Evolutionary conservation across 1,284 basidiomycete genomes (phyloP), one percentile per base, ranked within the genome.

Genomic region (Microbotryum silenes-acaulis): DNA sequence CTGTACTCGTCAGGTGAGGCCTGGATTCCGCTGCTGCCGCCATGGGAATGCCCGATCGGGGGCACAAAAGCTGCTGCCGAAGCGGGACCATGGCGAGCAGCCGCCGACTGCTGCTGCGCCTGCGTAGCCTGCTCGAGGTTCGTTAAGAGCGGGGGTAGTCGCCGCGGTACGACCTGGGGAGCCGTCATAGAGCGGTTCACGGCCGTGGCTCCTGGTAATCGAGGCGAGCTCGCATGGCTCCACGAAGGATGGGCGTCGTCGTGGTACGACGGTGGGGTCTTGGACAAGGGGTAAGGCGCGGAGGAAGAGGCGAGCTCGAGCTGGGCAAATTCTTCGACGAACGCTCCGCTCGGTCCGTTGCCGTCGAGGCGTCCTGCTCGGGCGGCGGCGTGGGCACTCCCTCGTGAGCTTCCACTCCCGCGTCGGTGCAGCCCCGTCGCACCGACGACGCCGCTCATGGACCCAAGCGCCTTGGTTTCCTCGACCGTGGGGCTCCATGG

Each of bases 1-100:
- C 29, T 20, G 23, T 47, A 21, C 14, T 47, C 23, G 44, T 33
- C 29, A 33, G 23, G 37, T 45, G 53, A 33, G 45, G 60, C 29
- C 31, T 37, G 58, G 48, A 21, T 44, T 33, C 31, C n/a, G 14
- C 18, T 23, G 6, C 20, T 59, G 51, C 23, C 21, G 51, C 23
- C 27, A 49, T 74, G 72, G 27, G 77, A 77, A 69, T 81, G 81
- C 1, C 81, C 81, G 56, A 82, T 80, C 42, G 78, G 77, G 3
- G 78, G 78, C 6, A 78, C 78, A 69, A 78, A 80, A 7, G 78
- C 76, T 5, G 78, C 76, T 6, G 79, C 78, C 68, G 81, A 79
- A 52, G 74, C 77, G 62, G 82, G 76, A n/a, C 78, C 75, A 16
- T 61, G 64, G 9, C 64, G 57, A 6, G 54, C 25, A 10, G n/a